A percentile compares a stretch with the other conserved stretches of the same genome.
phyloP scores from a whole-genome alignment of 768 basidiomycete species.

The Polyporus arcularius region DNA sequence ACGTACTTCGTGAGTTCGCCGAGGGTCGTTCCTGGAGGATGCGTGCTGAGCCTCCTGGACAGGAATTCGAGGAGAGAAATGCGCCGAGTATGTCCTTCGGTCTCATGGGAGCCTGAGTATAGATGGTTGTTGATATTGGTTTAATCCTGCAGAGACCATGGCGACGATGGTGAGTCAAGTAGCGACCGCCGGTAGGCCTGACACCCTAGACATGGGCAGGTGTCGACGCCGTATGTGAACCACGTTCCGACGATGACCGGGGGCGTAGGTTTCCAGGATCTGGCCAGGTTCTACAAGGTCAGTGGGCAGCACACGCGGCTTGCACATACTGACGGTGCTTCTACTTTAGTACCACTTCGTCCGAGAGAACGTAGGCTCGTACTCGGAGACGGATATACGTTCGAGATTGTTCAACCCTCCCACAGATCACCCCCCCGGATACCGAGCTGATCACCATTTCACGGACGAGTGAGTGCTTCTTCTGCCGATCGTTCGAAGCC shows the following conservation, averaged over 20 bases:
- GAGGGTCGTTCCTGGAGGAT: not conserved
- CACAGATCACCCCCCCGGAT: constrained; percentile 42
- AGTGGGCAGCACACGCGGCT: not conserved
- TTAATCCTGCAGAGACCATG: constrained; percentile 38
- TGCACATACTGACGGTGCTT: not conserved
- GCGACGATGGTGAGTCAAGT: constrained; percentile 37
- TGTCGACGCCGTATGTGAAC: constrained; percentile 43
- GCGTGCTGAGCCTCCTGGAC: not conserved
- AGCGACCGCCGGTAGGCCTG: not conserved
- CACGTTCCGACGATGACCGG: constrained; percentile 49
- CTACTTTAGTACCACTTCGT: constrained; percentile 41
- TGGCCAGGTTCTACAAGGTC: constrained; percentile 49
- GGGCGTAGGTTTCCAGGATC: constrained; percentile 42
- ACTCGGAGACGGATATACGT: not conserved
- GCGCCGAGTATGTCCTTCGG: constrained; percentile 35
- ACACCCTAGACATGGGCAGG: constrained; percentile 27
- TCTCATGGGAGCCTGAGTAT: not conserved
- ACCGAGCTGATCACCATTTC: constrained; percentile 43
- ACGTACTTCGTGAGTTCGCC: constrained; percentile 40
- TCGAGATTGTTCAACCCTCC: constrained; percentile 7
- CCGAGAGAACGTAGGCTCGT: constrained; percentile 26
- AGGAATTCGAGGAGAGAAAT: constrained; percentile 43
- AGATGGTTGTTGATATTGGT: not conserved
- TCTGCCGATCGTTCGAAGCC: not conserved
- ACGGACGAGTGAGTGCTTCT: constrained; percentile 35